phyloP scores from a whole-genome alignment of 345 rosid genomes.

The Rubroshorea leprosula region DNA sequence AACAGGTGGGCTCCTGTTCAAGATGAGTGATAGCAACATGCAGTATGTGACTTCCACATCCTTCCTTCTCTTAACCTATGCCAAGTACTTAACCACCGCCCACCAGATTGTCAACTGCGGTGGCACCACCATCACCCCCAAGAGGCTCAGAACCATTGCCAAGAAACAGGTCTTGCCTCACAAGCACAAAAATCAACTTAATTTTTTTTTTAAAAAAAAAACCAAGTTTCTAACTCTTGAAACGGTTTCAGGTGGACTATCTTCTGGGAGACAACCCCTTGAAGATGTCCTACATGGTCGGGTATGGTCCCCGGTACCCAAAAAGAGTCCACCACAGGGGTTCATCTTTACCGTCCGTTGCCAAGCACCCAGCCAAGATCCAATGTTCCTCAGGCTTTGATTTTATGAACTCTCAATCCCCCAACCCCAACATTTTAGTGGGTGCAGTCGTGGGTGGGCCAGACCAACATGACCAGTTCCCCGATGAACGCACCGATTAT shows the following conservation, averaged over 20 bases:
- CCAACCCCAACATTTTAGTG: slow-evolving; percentile 78
- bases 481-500: slow-evolving; percentile 67
- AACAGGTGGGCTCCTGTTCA: slow-evolving; percentile 70
- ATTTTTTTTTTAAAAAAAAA: no score
- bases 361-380: slow-evolving; percentile 60
- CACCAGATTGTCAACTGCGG: slow-evolving; percentile 37
- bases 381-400: slow-evolving; percentile 68
- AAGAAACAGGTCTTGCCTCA: slow-evolving; percentile 53
- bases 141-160: slow-evolving; percentile 43
- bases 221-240: not conserved
- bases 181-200: no score
- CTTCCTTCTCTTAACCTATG: slow-evolving; percentile 57
- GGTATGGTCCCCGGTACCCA: slow-evolving; percentile 76
- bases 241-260: slow-evolving; percentile 56
- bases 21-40: slow-evolving; percentile 61
- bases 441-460: slow-evolving; percentile 97
- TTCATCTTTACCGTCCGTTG: slow-evolving; percentile 73
- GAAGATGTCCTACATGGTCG: slow-evolving; percentile 94
- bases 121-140: slow-evolving; percentile 39
- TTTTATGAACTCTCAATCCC: slow-evolving; percentile 54
- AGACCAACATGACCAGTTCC: slow-evolving; percentile 61
- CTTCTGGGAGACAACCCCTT: slow-evolving; percentile 84
- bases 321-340: slow-evolving; percentile 93
- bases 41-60: slow-evolving; percentile 68
- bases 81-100: slow-evolving; percentile 55